Conservation (phyloP, 2,329 filamentous ascomycete species). For the Penicillium hesseltinei region DNA sequence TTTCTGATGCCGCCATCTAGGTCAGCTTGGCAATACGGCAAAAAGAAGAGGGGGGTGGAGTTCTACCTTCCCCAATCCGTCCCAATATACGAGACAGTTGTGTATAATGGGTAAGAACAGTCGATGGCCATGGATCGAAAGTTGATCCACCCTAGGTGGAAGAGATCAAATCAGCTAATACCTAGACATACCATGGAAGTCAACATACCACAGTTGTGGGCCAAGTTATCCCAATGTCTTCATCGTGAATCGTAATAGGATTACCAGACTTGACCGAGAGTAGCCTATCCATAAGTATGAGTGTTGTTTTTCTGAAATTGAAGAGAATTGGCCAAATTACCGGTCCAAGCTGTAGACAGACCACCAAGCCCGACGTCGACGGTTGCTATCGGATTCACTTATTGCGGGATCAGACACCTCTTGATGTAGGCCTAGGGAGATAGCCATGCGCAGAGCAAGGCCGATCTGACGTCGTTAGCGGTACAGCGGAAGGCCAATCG, state of each 20-base stretch:
- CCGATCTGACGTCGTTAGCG: conserved; percentile 41
- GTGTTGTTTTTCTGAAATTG: background rate
- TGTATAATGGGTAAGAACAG: conserved; percentile 53
- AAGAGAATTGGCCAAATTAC: conserved; percentile 12
- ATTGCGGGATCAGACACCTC: conserved; percentile 46
- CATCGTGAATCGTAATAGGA: conserved; percentile 55
- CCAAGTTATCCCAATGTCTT: conserved; percentile 50
- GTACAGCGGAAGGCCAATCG: background rate
- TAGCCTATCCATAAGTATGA: conserved; percentile 33
- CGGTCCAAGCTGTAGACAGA: conserved; percentile 57
- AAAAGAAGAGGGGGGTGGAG: accelerated
- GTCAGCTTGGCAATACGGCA: background rate
- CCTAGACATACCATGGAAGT: background rate
- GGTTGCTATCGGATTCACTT: conserved; percentile 47
- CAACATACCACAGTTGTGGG: conserved; percentile 31
- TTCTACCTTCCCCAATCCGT: conserved; percentile 44
- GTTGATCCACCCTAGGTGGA: conserved; percentile 16
- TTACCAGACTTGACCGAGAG: conserved; percentile 56
- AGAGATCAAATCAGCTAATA: conserved; percentile 1
- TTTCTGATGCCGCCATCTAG: conserved; percentile 30
- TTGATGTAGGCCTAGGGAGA: conserved; percentile 57
- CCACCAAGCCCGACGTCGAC: conserved; percentile 56
- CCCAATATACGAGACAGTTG: conserved; percentile 54
- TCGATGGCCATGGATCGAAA: conserved; percentile 43
- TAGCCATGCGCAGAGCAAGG: conserved; percentile 57